Percentiles rank a stretch among this genome's conserved stretches.
These are phyloP conservation scores for Suillus hirtellus DNA, from an alignment of 768 basidiomycete species.

Conservation along the genomic window DNA sequence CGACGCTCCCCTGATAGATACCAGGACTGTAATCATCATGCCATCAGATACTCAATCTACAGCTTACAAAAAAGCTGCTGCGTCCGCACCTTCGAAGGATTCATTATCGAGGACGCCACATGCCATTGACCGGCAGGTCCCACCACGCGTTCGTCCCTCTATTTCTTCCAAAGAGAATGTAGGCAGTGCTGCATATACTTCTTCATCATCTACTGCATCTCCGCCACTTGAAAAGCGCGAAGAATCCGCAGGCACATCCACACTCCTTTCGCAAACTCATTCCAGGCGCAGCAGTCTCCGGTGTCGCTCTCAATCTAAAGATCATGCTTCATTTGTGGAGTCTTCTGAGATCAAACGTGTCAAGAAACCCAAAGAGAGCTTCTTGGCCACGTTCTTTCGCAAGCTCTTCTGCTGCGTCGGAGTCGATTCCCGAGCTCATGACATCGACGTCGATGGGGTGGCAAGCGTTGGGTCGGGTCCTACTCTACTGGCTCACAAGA, in stretches of 20 bases:
- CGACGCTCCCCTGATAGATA: constrained; percentile 3
- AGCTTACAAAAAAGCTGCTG: constrained; percentile 2
- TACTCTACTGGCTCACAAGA: constrained; percentile 17
- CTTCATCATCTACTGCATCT: constrained; percentile 5
- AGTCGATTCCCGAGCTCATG: constrained; percentile 41
- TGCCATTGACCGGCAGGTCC: constrained; percentile 2
- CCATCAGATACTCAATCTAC: constrained; percentile 1
- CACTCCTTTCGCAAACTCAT: neutral
- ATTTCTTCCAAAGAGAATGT: constrained; percentile 3
- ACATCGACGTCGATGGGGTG: constrained; percentile 34
- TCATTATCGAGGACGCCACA: constrained; percentile 10
- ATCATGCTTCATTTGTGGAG: neutral
- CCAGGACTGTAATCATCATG: neutral
- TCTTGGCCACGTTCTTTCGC: constrained; percentile 52
- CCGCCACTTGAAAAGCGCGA: neutral
- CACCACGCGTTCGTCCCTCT: constrained; percentile 1
- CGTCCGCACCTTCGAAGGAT: constrained; percentile 2
- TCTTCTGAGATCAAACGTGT: constrained; percentile 1
- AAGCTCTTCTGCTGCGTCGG: constrained; percentile 58
- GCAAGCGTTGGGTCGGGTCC: constrained; percentile 6
- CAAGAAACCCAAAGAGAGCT: constrained; percentile 37
- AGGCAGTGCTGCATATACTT: neutral
- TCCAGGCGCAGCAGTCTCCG: neutral
- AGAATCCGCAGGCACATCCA: constrained; percentile 3
- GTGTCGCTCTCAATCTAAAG: constrained; percentile 4